These are phyloP conservation scores for Solanum peruvianum DNA, from an alignment of 257 asterid genomes.

Conservation along the genomic window DNA sequence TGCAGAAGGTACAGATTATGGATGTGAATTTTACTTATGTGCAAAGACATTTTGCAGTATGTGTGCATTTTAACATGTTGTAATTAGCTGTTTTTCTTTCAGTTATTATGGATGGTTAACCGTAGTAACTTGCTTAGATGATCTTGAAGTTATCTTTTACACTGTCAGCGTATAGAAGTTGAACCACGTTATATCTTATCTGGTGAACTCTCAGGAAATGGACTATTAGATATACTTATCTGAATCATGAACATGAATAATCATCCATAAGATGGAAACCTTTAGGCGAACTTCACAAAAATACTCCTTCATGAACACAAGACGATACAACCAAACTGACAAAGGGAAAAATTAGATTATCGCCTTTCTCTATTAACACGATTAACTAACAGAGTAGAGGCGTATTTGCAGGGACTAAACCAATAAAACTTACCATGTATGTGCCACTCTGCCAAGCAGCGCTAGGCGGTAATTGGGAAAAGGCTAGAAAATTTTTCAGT, in stretches of 20 bases:
- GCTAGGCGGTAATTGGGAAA: constrained; percentile 19
- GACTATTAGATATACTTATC: background rate
- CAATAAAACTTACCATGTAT: constrained; percentile 9
- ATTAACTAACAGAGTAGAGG: background rate
- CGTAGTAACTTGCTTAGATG: background rate
- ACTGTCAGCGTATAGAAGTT: background rate
- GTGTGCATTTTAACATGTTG: background rate
- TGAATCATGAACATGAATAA: background rate
- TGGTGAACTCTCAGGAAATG: background rate
- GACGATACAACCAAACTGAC: background rate
- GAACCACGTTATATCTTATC: background rate
- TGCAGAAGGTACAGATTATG: background rate
- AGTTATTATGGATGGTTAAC: background rate
- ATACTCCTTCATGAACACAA: background rate
- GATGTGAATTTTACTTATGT: background rate
- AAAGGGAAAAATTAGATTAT: background rate
- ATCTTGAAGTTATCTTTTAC: background rate
- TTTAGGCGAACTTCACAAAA: background rate
- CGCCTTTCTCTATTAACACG: background rate
- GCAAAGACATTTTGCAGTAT: background rate
- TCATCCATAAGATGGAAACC: background rate
- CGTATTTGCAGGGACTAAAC: constrained; percentile 2
- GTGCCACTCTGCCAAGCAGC: constrained; percentile 27
- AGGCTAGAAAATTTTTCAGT: constrained; percentile 8
- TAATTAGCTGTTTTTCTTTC: background rate